Evolutionary conservation across 2,329 filamentous ascomycete species (phyloP).

Genomic region (Colletotrichum liriopes): DNA sequence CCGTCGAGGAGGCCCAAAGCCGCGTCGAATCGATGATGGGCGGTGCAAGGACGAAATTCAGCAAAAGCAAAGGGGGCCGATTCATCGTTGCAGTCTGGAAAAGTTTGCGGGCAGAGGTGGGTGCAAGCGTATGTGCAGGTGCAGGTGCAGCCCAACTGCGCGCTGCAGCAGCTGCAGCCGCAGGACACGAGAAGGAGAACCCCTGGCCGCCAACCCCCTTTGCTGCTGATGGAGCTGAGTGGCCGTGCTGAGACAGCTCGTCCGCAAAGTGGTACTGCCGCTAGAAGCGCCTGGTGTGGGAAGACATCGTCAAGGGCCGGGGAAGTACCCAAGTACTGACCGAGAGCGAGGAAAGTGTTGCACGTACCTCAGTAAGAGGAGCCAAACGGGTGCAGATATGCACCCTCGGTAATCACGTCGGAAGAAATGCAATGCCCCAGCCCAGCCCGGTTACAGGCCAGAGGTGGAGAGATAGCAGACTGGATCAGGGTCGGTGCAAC

Average conservation of each 20-base stretch:
- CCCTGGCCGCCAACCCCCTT: background rate
- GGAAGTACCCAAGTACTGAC: background rate
- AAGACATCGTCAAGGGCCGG: background rate
- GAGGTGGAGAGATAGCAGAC: background rate
- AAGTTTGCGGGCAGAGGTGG: constrained; percentile 5
- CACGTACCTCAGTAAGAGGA: background rate
- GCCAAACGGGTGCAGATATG: background rate
- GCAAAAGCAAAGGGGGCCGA: background rate
- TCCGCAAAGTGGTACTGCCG: background rate
- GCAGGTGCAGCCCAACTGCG: constrained; percentile 25
- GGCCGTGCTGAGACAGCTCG: constrained; percentile 1
- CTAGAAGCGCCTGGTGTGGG: constrained; percentile 16
- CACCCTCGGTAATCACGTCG: constrained; percentile 12
- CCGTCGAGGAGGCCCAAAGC: background rate
- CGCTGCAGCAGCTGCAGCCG: constrained; percentile 24
- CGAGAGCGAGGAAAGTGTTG: background rate
- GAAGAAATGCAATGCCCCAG: constrained; percentile 6
- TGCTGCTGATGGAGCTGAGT: background rate
- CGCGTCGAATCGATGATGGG: background rate
- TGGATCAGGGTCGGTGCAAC: background rate
- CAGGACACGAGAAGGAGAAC: constrained; percentile 22
- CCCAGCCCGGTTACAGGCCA: background rate
- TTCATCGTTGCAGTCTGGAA: constrained; percentile 1
- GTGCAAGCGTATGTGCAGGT: constrained; percentile 21
- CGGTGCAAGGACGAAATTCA: background rate